phyloP scores from a whole-genome alignment of 305 asterid genomes.

The Fraxinus velutina region DNA sequence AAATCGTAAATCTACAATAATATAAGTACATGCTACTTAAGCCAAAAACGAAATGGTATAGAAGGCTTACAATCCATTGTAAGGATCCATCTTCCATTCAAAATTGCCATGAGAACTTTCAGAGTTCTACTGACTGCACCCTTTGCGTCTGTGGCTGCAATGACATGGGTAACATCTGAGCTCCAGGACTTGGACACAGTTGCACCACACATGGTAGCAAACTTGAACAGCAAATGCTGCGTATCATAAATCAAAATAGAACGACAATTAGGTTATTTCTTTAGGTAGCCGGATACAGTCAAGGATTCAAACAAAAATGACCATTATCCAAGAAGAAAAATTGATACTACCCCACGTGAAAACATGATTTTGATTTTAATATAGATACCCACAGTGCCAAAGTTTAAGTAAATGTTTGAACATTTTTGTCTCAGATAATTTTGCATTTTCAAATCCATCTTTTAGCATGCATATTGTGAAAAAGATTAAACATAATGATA shows the following conservation, averaged over 20 bases:
- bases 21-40: background rate
- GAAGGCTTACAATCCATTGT: conserved; percentile 67
- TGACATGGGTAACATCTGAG: conserved; percentile 73
- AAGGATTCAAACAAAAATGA: background rate
- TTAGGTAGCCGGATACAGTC: background rate
- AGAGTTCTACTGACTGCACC: conserved; percentile 84
- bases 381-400: background rate
- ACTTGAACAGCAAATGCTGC: conserved; percentile 56
- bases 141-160: conserved; percentile 68
- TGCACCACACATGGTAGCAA: conserved; percentile 63
- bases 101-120: conserved; percentile 85
- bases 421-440: background rate
- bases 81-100: conserved; percentile 81
- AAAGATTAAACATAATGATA: background rate
- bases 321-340: background rate
- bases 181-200: conserved; percentile 65
- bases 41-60: conserved; percentile 5
- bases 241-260: conserved; percentile 13
- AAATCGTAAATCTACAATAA: background rate
- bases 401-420: background rate
- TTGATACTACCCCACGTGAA: background rate
- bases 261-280: conserved; percentile 21
- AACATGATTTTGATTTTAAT: background rate
- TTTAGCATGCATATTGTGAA: conserved; percentile 12
- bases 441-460: background rate